Evolutionary conservation across 805 yeast genomes (phyloP).

Genomic region (Kluyveromyces starmeri): DNA sequence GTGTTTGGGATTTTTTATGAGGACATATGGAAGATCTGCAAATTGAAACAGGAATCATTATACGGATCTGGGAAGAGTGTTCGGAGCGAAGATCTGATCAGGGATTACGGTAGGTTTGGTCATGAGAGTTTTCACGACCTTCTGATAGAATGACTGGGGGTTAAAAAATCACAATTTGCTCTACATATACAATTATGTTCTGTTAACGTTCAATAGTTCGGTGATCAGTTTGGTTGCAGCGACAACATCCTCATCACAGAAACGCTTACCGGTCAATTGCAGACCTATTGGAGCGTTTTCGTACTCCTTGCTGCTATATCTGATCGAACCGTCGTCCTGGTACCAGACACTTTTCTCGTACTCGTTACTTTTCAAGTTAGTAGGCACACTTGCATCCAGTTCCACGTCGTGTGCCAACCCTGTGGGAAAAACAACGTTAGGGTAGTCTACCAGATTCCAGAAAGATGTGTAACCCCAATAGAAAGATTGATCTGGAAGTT

Average conservation of each 20-base stretch:
- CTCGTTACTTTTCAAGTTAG: constrained; percentile 12
- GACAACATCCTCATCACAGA: constrained; percentile 40
- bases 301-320: constrained; percentile 30
- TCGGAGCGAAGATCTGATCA: constrained; percentile 4
- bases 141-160: constrained; percentile 7
- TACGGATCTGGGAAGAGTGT: constrained; percentile 3
- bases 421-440: constrained; percentile 57
- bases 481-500: constrained; percentile 49
- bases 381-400: constrained; percentile 30
- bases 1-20: constrained; percentile 28
- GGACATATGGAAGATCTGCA: constrained; percentile 18
- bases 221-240: constrained; percentile 37
- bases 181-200: constrained; percentile 8
- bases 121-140: constrained; percentile 10
- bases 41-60: constrained; percentile 6
- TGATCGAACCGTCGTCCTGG: constrained; percentile 12
- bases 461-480: constrained; percentile 78
- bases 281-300: constrained; percentile 42
- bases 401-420: constrained; percentile 49
- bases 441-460: constrained; percentile 65
- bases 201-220: constrained; percentile 22
- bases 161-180: too few species aligned
- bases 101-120: constrained; percentile 7
- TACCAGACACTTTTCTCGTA: constrained; percentile 20
- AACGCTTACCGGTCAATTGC: constrained; percentile 43